Conservation (phyloP, 345 rosid genomes). For the Salix dunnii region DNA sequence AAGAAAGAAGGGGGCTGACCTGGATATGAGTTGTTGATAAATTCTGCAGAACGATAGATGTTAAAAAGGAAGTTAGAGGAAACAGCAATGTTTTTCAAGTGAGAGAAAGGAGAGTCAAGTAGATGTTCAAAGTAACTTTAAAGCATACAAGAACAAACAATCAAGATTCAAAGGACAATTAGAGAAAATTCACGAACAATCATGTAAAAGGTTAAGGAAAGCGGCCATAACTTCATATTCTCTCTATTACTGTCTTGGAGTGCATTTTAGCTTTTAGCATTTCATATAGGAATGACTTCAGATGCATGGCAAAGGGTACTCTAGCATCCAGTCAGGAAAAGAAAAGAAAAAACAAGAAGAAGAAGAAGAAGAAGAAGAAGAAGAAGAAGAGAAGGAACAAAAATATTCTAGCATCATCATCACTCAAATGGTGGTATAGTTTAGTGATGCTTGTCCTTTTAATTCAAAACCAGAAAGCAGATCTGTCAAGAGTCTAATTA, state of each 20-base stretch:
- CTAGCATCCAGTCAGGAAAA: neutral
- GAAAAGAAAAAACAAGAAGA: no score
- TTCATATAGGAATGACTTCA: neutral
- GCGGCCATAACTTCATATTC: neutral
- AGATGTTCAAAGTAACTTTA: neutral
- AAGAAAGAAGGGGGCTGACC: conserved; percentile 22
- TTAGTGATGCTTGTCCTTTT: neutral
- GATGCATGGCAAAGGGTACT: neutral
- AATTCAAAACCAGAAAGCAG: neutral
- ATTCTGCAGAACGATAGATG: conserved; percentile 24
- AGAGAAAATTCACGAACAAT: neutral
- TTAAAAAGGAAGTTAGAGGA: neutral
- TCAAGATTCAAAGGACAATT: neutral
- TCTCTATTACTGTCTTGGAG: neutral
- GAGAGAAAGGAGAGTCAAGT: neutral
- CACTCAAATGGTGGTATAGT: neutral
- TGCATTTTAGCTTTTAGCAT: neutral
- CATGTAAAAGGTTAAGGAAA: neutral
- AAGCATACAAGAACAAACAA: neutral
- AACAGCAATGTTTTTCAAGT: neutral
- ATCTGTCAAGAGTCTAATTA: neutral
- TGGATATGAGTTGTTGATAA: conserved; percentile 20
- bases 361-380: no score
- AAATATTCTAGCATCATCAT: neutral
- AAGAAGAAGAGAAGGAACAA: no score